Conservation (phyloP, 2,329 filamentous ascomycete genomes). For the Cladosporium sp. region DNA sequence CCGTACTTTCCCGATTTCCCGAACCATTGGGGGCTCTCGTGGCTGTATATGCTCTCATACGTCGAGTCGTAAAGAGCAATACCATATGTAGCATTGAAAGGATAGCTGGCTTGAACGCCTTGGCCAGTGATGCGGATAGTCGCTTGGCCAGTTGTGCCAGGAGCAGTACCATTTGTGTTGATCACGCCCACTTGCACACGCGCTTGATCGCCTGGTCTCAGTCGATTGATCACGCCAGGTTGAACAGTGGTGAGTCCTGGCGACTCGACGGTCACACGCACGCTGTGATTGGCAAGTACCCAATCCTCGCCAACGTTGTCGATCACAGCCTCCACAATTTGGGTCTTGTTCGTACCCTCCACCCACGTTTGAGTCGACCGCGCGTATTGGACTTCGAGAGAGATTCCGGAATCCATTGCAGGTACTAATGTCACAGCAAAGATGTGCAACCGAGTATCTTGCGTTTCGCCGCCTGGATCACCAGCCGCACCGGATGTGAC, state of each 20-base stretch:
- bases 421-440: conserved; percentile 36
- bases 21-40: conserved; percentile 51
- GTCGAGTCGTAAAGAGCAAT: conserved; percentile 31
- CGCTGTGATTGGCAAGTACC: conserved; percentile 31
- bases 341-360: conserved; percentile 35
- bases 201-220: conserved; percentile 38
- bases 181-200: conserved; percentile 35
- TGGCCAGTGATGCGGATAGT: conserved; percentile 27
- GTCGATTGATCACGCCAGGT: conserved; percentile 34
- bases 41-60: conserved; percentile 37
- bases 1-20: conserved; percentile 50
- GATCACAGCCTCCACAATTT: conserved; percentile 35
- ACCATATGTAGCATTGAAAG: conserved; percentile 34
- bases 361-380: conserved; percentile 40
- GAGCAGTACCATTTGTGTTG: conserved; percentile 28
- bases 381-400: conserved; percentile 35
- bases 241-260: conserved; percentile 31
- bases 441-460: conserved; percentile 33
- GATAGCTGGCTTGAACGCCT: conserved; percentile 25
- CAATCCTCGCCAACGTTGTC: conserved; percentile 35
- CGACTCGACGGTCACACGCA: conserved; percentile 33
- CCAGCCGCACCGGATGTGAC: conserved; percentile 31
- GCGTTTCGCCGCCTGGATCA: conserved; percentile 26
- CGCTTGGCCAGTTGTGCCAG: conserved; percentile 29
- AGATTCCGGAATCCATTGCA: conserved; percentile 22